These are phyloP conservation scores for Pseudogymnoascus sp. DNA, from an alignment of 2,329 filamentous ascomycete genomes.

Conservation along the genomic window DNA sequence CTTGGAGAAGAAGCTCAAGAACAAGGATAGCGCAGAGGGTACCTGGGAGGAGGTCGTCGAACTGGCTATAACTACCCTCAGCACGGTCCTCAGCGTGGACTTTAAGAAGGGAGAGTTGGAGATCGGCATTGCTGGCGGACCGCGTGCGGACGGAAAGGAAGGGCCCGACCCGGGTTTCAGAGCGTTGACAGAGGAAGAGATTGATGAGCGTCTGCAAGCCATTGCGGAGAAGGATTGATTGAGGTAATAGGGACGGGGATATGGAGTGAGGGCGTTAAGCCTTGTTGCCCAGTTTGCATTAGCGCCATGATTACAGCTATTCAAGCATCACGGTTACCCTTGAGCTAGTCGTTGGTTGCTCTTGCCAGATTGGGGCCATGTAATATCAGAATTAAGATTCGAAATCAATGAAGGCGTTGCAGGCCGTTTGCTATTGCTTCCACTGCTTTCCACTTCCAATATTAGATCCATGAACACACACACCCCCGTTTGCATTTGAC, in stretches of 20 bases:
- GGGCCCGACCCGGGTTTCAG: slow-evolving; percentile 74
- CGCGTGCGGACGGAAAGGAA: slow-evolving; percentile 71
- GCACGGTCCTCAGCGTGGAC: slow-evolving; percentile 94
- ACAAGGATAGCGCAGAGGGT: slow-evolving; percentile 89
- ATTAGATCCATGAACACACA: neutral
- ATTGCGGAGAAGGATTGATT: slow-evolving; percentile 99
- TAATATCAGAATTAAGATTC: slow-evolving; percentile 9
- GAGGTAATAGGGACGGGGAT: slow-evolving; percentile 28
- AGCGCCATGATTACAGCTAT: neutral
- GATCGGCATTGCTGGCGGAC: slow-evolving; percentile 92
- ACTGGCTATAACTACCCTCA: slow-evolving; percentile 88
- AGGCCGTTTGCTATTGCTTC: slow-evolving; percentile 5
- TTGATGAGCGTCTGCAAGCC: slow-evolving; percentile 93
- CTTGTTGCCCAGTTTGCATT: slow-evolving; percentile 6
- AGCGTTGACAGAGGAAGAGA: slow-evolving; percentile 90
- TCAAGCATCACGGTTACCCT: neutral
- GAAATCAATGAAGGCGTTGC: slow-evolving; percentile 7
- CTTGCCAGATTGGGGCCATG: neutral
- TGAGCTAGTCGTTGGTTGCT: neutral
- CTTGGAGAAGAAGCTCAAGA: slow-evolving; percentile 99
- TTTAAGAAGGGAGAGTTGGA: slow-evolving; percentile 99
- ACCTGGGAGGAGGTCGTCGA: slow-evolving; percentile 97
- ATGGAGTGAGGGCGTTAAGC: neutral
- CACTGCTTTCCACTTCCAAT: neutral
- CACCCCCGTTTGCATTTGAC: neutral